These are phyloP conservation scores for Rosa lucieae DNA, from an alignment of 306 rosid genomes.

Conservation along the genomic window DNA sequence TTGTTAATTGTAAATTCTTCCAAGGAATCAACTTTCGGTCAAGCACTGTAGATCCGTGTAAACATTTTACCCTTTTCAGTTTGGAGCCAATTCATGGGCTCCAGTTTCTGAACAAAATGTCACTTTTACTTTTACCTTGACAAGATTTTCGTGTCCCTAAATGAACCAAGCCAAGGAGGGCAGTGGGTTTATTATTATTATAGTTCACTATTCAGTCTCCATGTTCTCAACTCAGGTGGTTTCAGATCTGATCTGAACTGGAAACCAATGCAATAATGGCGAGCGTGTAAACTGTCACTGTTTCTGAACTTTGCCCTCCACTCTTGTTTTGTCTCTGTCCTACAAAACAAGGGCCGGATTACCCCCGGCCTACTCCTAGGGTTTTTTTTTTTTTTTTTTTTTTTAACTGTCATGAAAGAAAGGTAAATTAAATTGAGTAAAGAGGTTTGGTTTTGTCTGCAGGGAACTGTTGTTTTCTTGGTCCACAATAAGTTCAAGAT, in stretches of 20 bases:
- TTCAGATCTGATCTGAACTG: neutral
- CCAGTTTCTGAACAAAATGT: neutral
- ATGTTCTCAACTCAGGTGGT: neutral
- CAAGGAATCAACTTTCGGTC: neutral
- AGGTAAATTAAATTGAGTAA: neutral
- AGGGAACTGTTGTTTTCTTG: neutral
- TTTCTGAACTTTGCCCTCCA: neutral
- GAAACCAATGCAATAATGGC: neutral
- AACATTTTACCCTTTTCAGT: neutral
- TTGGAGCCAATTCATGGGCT: neutral
- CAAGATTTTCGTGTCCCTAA: neutral
- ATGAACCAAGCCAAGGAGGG: neutral
- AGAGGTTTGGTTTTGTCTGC: neutral
- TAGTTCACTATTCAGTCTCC: slow-evolving; percentile 8
- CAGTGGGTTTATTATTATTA: neutral
- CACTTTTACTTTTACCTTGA: neutral
- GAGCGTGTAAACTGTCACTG: slow-evolving; percentile 31
- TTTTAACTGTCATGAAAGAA: neutral
- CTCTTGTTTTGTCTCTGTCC: slow-evolving; percentile 10
- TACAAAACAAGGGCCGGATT: neutral
- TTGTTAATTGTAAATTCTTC: neutral
- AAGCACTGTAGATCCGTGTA: neutral
- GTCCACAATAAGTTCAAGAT: neutral
- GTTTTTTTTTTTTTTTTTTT: too few species aligned
- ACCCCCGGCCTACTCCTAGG: neutral